Conservation (phyloP, 805 yeast species). For the Tetrapisispora namnaoensis region DNA sequence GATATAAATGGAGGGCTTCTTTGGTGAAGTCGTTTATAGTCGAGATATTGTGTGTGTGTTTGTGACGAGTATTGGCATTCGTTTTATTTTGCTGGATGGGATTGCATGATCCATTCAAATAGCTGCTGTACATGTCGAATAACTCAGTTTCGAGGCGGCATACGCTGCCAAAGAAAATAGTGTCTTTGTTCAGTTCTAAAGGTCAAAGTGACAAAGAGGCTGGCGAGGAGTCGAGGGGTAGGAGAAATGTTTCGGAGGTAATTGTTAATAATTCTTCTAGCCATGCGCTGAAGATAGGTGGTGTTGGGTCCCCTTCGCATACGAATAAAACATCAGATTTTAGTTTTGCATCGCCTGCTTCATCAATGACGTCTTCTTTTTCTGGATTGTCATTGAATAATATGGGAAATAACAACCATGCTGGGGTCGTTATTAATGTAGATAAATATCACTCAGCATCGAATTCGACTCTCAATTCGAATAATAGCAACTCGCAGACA, state of each 20-base stretch:
- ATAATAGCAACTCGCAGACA: neutral
- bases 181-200: neutral
- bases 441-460: neutral
- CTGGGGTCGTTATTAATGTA: neutral
- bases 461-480: constrained; percentile 1
- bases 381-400: neutral
- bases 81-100: neutral
- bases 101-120: neutral
- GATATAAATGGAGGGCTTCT: too few relatives aligned
- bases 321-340: neutral
- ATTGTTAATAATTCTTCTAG: neutral
- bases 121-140: neutral
- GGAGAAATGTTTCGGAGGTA: neutral
- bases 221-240: neutral
- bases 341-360: neutral
- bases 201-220: neutral
- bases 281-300: neutral
- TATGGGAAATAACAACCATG: neutral
- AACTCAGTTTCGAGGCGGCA: constrained; percentile 2
- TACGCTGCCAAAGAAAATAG: constrained; percentile 4
- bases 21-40: too few relatives aligned
- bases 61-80: too few relatives aligned
- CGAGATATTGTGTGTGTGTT: too few relatives aligned
- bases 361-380: neutral
- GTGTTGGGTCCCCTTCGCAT: neutral